Percentiles rank a stretch among this genome's conserved stretches.
Conservation (phyloP, 2,329 filamentous ascomycete genomes). For the Periconia sp. region DNA sequence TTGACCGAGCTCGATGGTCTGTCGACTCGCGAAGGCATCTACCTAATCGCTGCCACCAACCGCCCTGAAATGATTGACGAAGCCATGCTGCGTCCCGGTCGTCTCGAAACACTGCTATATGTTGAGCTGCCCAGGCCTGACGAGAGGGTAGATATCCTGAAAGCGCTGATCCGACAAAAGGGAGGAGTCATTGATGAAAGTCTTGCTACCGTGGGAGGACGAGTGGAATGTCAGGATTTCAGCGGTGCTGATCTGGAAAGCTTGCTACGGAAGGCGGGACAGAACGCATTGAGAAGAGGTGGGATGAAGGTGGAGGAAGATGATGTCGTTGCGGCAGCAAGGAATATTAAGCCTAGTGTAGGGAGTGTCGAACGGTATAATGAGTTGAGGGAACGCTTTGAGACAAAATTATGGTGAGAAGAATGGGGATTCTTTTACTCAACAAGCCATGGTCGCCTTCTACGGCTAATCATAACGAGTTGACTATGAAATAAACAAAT, state of each 20-base stretch:
- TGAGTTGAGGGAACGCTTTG: slow-evolving; percentile 57
- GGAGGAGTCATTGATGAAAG: slow-evolving; percentile 59
- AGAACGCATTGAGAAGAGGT: slow-evolving; percentile 59
- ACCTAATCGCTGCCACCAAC: slow-evolving; percentile 94
- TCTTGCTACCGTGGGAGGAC: slow-evolving; percentile 68
- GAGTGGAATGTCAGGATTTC: slow-evolving; percentile 73
- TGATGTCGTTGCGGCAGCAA: slow-evolving; percentile 54
- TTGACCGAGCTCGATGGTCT: slow-evolving; percentile 94
- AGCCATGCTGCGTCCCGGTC: slow-evolving; percentile 90
- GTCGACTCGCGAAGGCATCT: slow-evolving; percentile 80
- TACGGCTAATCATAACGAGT: too few relatives aligned
- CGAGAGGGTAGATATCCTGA: slow-evolving; percentile 85
- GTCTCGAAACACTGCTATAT: slow-evolving; percentile 86
- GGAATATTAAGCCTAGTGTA: slow-evolving; percentile 58
- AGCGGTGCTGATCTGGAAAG: slow-evolving; percentile 71
- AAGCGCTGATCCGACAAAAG: slow-evolving; percentile 62
- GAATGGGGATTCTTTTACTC: too few relatives aligned
- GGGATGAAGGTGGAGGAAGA: slow-evolving; percentile 53
- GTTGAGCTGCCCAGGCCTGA: slow-evolving; percentile 81
- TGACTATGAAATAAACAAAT: too few relatives aligned
- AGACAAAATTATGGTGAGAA: slow-evolving; percentile 27
- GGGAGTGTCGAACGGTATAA: slow-evolving; percentile 64
- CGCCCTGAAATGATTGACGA: slow-evolving; percentile 95
- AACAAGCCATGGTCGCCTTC: too few relatives aligned
- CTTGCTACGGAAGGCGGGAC: slow-evolving; percentile 64